Evolutionary conservation across 2,329 filamentous ascomycete species (phyloP), one percentile per base, ranked within the genome.

Genomic region (Talaromyces sp.): DNA sequence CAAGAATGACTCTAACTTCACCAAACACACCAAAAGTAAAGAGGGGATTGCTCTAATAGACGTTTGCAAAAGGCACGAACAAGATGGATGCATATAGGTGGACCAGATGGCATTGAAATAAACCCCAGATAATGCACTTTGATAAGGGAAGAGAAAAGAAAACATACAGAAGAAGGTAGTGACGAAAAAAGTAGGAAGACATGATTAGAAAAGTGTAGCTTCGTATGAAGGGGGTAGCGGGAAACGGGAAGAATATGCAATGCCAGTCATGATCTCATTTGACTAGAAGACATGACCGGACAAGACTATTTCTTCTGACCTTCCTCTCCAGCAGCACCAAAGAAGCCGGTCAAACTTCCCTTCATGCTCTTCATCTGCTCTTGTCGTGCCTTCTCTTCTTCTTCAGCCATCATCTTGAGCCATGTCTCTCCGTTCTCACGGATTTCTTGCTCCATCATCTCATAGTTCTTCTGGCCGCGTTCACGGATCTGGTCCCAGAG

Each of bases 301-400:
- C 35, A 61, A 33, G n/a, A 54, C 63, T 50, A 67, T 66, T 60
- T 63, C 39, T 50, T 61, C 54, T 61, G 57, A 58, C 60, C 17
- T 27, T 68, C 19, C 37, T 68, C 74, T 70, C 77, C 47, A 2
- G 22, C 73, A 59, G 74, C 74, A 54, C 82, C 82, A 68, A 86
- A 83, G 73, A 82, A 81, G 59, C 87, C 83, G 43, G 85, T 83
- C 72, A 95, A 88, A 33, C 89, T 89, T 66, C 85, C 86, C 86
- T 94, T 95, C 92, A 97, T 96, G 74, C 86, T 92, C 80, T 90
- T 91, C 89, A 96, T 93, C 72, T 90, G 90, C 79, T 96, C 93
- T 74, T 96, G 91, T 78, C 93, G 91, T 68, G 89, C 85, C 83
- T 92, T 93, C 83, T 97, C 94, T 82, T 93, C 90, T 75, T 91